phyloP scores from a whole-genome alignment of 352 stramenopile species.

The Globisporangium cylindrosporum region DNA sequence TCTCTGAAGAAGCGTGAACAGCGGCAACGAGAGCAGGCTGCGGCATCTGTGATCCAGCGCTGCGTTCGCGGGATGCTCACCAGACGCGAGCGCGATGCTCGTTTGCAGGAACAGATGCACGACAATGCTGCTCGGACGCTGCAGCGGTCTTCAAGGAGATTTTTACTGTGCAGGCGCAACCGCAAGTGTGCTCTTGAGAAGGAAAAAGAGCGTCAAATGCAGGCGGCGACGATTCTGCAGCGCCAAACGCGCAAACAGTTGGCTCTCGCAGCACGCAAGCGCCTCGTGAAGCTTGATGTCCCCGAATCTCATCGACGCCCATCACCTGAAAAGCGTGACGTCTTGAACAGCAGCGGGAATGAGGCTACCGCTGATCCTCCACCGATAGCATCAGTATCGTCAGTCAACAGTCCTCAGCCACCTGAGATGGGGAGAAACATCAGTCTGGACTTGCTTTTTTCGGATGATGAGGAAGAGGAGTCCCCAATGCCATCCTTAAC shows the following conservation, averaged over 20 bases:
- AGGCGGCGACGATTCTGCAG: constrained; percentile 48
- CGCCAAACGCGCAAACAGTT: constrained; percentile 34
- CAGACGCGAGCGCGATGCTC: constrained; percentile 11
- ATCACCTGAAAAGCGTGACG: neutral
- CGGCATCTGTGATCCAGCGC: constrained; percentile 42
- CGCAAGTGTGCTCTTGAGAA: constrained; percentile 16
- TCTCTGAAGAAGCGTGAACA: constrained; percentile 43
- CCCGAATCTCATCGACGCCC: neutral
- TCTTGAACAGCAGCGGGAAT: neutral
- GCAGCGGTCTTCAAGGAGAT: constrained; percentile 33
- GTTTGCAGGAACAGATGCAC: constrained; percentile 14
- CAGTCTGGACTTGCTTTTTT: constrained; percentile 62
- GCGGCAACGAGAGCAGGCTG: constrained; percentile 31
- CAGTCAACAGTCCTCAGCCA: neutral
- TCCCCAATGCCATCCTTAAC: neutral
- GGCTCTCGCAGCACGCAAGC: constrained; percentile 14
- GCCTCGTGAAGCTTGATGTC: neutral
- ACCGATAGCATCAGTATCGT: neutral
- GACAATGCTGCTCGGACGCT: constrained; percentile 32
- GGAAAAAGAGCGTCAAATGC: constrained; percentile 25
- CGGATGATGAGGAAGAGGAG: constrained; percentile 25
- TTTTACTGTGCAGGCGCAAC: constrained; percentile 24
- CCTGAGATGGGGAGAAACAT: constrained; percentile 14
- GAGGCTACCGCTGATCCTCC: neutral
- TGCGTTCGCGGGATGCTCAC: constrained; percentile 36